phyloP scores from a whole-genome alignment of 2,329 filamentous ascomycete genomes.

The Plectosphaerella sp. region DNA sequence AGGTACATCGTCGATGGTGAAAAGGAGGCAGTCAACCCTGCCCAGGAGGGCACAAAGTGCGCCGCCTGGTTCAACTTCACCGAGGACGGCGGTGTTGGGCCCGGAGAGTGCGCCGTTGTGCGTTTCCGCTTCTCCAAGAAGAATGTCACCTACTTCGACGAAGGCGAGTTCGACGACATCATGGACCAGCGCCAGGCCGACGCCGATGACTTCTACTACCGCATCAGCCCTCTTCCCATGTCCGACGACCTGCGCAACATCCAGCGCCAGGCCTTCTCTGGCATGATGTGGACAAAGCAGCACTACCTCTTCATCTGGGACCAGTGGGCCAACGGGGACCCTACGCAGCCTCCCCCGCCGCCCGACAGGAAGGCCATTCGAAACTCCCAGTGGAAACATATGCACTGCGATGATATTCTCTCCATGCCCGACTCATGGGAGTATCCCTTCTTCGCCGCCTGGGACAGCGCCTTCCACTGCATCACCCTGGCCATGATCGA shows the following conservation, averaged over 20 bases:
- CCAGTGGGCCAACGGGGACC: conserved; percentile 94
- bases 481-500: conserved; percentile 96
- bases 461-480: conserved; percentile 96
- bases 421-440: conserved; percentile 99
- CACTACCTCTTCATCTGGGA: conserved; percentile 97
- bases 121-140: conserved; percentile 82
- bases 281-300: conserved; percentile 99
- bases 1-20: conserved; percentile 78
- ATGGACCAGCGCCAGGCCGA: conserved; percentile 84
- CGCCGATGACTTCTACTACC: conserved; percentile 93
- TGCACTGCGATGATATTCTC: conserved; percentile 90
- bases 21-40: conserved; percentile 77
- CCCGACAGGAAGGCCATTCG: conserved; percentile 73
- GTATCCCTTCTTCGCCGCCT: conserved; percentile 95
- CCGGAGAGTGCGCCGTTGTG: conserved; percentile 91
- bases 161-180: conserved; percentile 87
- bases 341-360: conserved; percentile 81
- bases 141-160: conserved; percentile 75
- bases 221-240: conserved; percentile 90
- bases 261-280: conserved; percentile 87
- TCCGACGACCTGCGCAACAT: conserved; percentile 91
- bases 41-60: conserved; percentile 76
- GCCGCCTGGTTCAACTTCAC: conserved; percentile 92
- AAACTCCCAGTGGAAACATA: conserved; percentile 89
- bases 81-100: conserved; percentile 78